These are phyloP conservation scores for Singerocomus inundabilis DNA, from an alignment of 1,284 basidiomycete species.

Conservation along the genomic window DNA sequence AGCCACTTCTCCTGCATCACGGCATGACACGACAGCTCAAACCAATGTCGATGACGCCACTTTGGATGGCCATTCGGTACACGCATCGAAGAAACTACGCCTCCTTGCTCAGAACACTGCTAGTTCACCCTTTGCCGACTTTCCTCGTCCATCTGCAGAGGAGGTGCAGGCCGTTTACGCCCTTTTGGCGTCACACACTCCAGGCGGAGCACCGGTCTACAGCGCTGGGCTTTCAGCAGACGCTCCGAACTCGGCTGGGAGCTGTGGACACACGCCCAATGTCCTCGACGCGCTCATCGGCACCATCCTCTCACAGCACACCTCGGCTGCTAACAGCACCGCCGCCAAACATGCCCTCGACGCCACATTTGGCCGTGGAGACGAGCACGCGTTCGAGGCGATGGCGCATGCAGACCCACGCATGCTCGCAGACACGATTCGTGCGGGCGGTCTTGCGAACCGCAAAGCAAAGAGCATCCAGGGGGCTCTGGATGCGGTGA, in stretches of 20 bases:
- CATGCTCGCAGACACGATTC: constrained; percentile 60
- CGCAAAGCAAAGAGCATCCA: constrained; percentile 73
- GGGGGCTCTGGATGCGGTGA: constrained; percentile 49
- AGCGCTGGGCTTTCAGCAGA: constrained; percentile 13
- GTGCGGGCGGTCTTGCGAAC: constrained; percentile 70
- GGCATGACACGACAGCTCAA: not conserved
- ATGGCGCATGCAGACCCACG: constrained; percentile 53
- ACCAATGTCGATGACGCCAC: not conserved
- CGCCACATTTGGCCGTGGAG: constrained; percentile 51
- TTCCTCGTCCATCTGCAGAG: constrained; percentile 45
- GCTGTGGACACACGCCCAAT: constrained; percentile 57
- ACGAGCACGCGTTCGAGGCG: constrained; percentile 54
- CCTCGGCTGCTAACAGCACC: constrained; percentile 61
- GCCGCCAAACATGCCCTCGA: constrained; percentile 63
- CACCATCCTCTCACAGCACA: constrained; percentile 76
- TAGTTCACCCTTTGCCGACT: constrained; percentile 56
- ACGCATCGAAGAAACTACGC: constrained; percentile 50
- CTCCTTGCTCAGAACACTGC: constrained; percentile 43
- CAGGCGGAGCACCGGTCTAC: constrained; percentile 27
- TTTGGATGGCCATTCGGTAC: constrained; percentile 11
- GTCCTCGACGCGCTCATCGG: constrained; percentile 72
- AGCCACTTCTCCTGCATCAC: constrained; percentile 6
- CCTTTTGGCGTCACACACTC: constrained; percentile 40
- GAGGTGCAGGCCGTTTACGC: constrained; percentile 49
- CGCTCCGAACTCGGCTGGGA: constrained; percentile 46